Evolutionary conservation across 2,329 filamentous ascomycete species (phyloP).

Genomic region (Ophiocordyceps unilateralis): DNA sequence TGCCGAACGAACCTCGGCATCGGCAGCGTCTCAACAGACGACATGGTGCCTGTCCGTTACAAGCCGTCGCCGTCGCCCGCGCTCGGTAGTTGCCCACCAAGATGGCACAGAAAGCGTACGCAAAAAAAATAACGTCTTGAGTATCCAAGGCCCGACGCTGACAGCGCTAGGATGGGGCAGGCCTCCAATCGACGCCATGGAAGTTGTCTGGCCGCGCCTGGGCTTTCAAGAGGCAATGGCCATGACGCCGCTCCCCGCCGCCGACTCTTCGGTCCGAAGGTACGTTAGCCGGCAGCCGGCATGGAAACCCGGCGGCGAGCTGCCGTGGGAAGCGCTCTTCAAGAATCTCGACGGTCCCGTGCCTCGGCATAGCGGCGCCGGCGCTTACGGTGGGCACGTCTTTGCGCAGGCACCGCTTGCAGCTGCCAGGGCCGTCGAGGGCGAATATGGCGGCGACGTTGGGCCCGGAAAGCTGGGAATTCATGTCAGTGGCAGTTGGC

Average conservation of each 20-base stretch:
- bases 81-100: too few relatives aligned
- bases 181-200: too few relatives aligned
- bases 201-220: too few relatives aligned
- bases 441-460: slow-evolving; percentile 9
- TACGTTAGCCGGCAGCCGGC: slow-evolving; percentile 16
- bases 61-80: too few relatives aligned
- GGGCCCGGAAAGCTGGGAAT: slow-evolving; percentile 12
- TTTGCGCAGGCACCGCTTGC: slow-evolving; percentile 20
- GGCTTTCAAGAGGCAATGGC: slow-evolving; percentile 14
- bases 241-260: slow-evolving; percentile 7
- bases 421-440: slow-evolving; percentile 15
- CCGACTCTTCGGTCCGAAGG: slow-evolving; percentile 3
- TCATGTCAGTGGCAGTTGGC: slow-evolving; percentile 15
- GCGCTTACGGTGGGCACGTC: slow-evolving; percentile 20
- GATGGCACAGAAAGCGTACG: too few relatives aligned
- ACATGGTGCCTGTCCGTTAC: too few relatives aligned
- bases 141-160: too few relatives aligned
- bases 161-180: too few relatives aligned
- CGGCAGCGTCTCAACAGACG: too few relatives aligned
- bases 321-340: slow-evolving; percentile 11
- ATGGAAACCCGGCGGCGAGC: slow-evolving; percentile 14
- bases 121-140: too few relatives aligned
- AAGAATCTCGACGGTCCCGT: slow-evolving; percentile 3
- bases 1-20: too few relatives aligned
- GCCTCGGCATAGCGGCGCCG: slow-evolving; percentile 3